A percentile compares a stretch with the other conserved stretches of the same genome.
These are phyloP conservation scores for Euphrasia arctica DNA, from an alignment of 305 asterid species.

Conservation along the genomic window DNA sequence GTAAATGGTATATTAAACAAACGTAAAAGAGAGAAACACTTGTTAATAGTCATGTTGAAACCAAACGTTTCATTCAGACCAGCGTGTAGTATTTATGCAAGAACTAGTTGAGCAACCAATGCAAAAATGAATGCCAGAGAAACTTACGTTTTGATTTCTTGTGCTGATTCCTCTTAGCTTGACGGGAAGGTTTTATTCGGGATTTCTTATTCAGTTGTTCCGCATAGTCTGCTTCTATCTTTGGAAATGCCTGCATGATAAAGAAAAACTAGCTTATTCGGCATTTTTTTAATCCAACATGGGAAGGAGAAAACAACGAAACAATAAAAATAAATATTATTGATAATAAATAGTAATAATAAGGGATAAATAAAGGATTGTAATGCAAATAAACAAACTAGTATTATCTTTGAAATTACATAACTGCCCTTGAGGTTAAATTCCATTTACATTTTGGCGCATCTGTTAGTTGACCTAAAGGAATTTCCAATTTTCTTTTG, in stretches of 20 bases:
- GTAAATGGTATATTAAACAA: not conserved
- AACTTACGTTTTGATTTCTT: slow-evolving; percentile 10
- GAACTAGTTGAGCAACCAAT: not conserved
- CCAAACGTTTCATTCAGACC: not conserved
- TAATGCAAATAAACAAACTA: too few relatives aligned
- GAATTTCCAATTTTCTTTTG: too few relatives aligned
- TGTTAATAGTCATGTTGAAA: not conserved
- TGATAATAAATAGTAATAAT: not conserved
- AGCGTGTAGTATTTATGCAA: not conserved
- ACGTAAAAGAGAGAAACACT: not conserved
- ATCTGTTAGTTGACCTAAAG: too few relatives aligned
- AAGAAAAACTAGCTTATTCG: not conserved
- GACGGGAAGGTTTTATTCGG: slow-evolving; percentile 4
- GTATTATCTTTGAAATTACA: not conserved
- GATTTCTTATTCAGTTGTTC: slow-evolving; percentile 4
- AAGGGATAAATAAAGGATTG: not conserved
- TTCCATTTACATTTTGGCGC: too few relatives aligned
- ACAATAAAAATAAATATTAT: not conserved
- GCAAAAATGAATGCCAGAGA: not conserved
- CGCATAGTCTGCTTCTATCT: not conserved
- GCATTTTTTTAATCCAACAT: not conserved
- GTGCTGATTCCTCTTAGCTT: slow-evolving; percentile 1
- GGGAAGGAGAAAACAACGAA: too few relatives aligned
- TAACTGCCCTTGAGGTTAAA: too few relatives aligned
- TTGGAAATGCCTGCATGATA: slow-evolving; percentile 3